Evolutionary conservation across 2,329 filamentous ascomycete species (phyloP), one percentile per base, ranked within the genome.

Genomic region (Neonectria ditissima): DNA sequence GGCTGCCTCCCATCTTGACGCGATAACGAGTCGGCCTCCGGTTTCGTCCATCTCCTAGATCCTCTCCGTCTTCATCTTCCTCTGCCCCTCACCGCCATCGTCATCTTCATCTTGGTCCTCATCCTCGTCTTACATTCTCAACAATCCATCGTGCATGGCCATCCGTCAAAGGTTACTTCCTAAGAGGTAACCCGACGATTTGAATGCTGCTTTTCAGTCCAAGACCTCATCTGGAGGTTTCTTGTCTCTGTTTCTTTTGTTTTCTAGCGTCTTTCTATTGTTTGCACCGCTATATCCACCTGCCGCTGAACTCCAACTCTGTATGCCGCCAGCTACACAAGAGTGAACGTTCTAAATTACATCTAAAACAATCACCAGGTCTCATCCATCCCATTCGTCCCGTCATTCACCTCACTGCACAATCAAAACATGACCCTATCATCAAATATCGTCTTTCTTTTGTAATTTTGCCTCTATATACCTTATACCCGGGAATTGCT

Each of bases 21-120:
- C 70, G 70, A 73, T 73, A 73, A 73, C 70, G 67, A 69, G 37
- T 70, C 70, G 70, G 63, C 63, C 48, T 59, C n/a, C 34, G 56
- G 65, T 66, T 57, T 65, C 55, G 65, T 65, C 47, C 28, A 11
- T 26, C 18, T 61, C n/a, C 32, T 41, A 37, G n/a, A 22, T 52
- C 41, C 50, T 54, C 47, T 51, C 28, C 18, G 41, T 32, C 55
- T 50, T 59, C 26, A 32, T 18, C 8, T 44, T 59, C 44, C 54
- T 50, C 28, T 50, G 48, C 60, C 54, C 62, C 62, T 67, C 58
- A 65, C 59, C 59, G 47, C 58, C 55, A 54, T 59, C 44, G 30
- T 62, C 37, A 10, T 28, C 22, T 50, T 18, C 37, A 10, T 28
- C 22, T 50, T 18, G n/a, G n/a, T n/a, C n/a, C n/a, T n/a, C n/a